Percentiles rank a stretch among this genome's conserved stretches.
Evolutionary conservation across 2,329 filamentous ascomycete species (phyloP).

Genomic region (Claviceps spartinae): DNA sequence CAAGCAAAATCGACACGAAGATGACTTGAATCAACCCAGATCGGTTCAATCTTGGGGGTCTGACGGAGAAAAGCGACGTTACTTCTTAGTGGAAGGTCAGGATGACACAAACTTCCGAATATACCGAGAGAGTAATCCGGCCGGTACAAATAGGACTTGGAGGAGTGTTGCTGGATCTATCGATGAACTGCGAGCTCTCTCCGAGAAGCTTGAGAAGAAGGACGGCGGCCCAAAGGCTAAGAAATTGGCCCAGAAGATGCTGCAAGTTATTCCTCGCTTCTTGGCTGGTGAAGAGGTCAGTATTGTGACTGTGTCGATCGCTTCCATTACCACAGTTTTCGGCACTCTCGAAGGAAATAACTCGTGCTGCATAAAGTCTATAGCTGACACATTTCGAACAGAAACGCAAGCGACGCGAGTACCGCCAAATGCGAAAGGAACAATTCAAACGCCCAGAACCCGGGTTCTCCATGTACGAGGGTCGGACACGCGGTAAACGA

Average conservation of each 20-base stretch:
- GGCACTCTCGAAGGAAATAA: not conserved
- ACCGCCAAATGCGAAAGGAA: slow-evolving; percentile 72
- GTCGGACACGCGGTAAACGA: slow-evolving; percentile 87
- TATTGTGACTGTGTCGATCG: slow-evolving; percentile 2
- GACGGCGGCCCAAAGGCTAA: slow-evolving; percentile 75
- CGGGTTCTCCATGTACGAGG: slow-evolving; percentile 89
- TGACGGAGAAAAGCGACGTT: slow-evolving; percentile 81
- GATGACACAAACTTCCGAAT: slow-evolving; percentile 91
- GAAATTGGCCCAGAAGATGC: slow-evolving; percentile 64
- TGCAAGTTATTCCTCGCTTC: slow-evolving; percentile 71
- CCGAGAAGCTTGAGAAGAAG: slow-evolving; percentile 58
- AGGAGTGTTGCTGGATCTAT: slow-evolving; percentile 86
- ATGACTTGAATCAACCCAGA: slow-evolving; percentile 68
- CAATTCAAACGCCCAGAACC: slow-evolving; percentile 78
- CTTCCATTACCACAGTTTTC: no score
- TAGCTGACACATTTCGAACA: slow-evolving; percentile 23
- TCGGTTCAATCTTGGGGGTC: slow-evolving; percentile 85
- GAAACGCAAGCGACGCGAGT: slow-evolving; percentile 90
- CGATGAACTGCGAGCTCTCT: slow-evolving; percentile 65
- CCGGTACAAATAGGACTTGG: slow-evolving; percentile 66
- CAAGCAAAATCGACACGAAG: slow-evolving; percentile 73
- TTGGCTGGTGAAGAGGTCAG: slow-evolving; percentile 82
- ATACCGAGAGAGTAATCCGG: slow-evolving; percentile 84
- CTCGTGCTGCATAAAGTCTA: not conserved
- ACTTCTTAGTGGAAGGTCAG: slow-evolving; percentile 84